phyloP scores from a whole-genome alignment of 2,329 filamentous ascomycete genomes.

The Blastomyces silverae region DNA sequence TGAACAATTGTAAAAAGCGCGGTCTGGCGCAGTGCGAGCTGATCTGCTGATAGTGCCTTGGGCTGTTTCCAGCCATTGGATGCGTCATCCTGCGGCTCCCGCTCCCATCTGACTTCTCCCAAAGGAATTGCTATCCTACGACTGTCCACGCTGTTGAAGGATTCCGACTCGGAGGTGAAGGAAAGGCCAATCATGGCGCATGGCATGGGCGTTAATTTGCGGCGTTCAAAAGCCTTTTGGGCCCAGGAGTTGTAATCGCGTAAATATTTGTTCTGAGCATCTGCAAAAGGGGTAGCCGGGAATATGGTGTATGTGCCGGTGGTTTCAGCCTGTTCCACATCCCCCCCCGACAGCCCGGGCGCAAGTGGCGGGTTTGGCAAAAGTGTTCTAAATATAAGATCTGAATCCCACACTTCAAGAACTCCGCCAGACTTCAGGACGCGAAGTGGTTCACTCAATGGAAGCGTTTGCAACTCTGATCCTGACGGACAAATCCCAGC shows the following conservation, averaged over 20 bases:
- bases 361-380: conserved; percentile 65
- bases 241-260: conserved; percentile 81
- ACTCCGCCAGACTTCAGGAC: conserved; percentile 70
- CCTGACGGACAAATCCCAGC: conserved; percentile 61
- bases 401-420: conserved; percentile 84
- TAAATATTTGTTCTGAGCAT: conserved; percentile 73
- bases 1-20: conserved; percentile 76
- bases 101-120: conserved; percentile 79
- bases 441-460: conserved; percentile 69
- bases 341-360: conserved; percentile 51
- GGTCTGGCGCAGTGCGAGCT: conserved; percentile 67
- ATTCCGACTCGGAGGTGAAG: conserved; percentile 72
- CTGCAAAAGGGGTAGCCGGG: conserved; percentile 71
- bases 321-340: conserved; percentile 57
- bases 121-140: conserved; percentile 81
- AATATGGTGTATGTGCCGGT: conserved; percentile 79
- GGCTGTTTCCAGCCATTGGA: conserved; percentile 26
- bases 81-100: conserved; percentile 49
- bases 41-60: conserved; percentile 57
- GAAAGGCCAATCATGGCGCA: conserved; percentile 71
- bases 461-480: conserved; percentile 47
- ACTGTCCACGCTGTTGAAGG: conserved; percentile 60
- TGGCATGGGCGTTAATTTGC: conserved; percentile 65
- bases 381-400: conserved; percentile 75
- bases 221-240: conserved; percentile 63